Conservation (phyloP, 2,329 filamentous ascomycete genomes). For the Ophiocordyceps robertsii region DNA sequence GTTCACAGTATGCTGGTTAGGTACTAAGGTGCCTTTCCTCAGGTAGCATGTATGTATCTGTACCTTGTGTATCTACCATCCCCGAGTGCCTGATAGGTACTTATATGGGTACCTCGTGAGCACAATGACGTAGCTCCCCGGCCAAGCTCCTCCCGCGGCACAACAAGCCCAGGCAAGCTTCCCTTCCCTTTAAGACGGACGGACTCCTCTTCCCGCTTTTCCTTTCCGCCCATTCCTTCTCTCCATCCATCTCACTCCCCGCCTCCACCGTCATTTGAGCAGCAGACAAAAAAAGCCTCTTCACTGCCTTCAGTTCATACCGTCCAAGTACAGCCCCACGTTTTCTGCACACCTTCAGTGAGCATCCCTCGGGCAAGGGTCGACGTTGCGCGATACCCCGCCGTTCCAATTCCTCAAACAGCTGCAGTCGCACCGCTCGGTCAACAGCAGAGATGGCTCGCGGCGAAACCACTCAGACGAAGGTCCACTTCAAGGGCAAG, state of each 20-base stretch:
- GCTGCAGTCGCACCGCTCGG: background rate
- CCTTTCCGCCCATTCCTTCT: background rate
- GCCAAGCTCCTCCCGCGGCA: background rate
- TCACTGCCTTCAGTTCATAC: too few relatives aligned
- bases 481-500: constrained; percentile 74
- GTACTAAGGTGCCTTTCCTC: too few relatives aligned
- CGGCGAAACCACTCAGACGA: constrained; percentile 56
- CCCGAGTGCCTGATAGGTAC: background rate
- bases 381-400: constrained; percentile 2
- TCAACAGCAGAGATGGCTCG: constrained; percentile 44
- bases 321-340: too few relatives aligned
- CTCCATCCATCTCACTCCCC: too few relatives aligned
- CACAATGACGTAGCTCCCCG: constrained; percentile 7
- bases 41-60: too few relatives aligned
- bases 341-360: too few relatives aligned
- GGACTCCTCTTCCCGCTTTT: background rate
- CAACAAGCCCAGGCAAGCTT: background rate
- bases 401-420: background rate
- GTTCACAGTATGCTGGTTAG: too few relatives aligned
- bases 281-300: too few relatives aligned
- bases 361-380: too few relatives aligned
- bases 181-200: background rate
- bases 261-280: too few relatives aligned
- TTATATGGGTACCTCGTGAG: background rate
- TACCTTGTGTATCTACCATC: too few relatives aligned